These are phyloP conservation scores for Knufia fluminis DNA, from an alignment of 2,329 filamentous ascomycete genomes.

Conservation along the genomic window DNA sequence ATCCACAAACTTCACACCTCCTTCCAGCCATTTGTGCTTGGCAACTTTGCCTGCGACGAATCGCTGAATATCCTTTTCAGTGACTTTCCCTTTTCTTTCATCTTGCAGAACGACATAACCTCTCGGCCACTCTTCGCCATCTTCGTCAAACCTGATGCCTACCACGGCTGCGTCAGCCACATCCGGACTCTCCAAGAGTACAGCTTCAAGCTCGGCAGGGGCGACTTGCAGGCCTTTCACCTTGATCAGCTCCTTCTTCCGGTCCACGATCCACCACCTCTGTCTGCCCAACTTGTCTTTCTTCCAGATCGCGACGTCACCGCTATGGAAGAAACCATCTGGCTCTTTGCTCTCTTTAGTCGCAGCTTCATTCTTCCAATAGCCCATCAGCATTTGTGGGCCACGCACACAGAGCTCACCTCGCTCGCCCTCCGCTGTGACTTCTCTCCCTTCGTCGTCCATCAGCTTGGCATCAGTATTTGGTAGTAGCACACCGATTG, in stretches of 20 bases:
- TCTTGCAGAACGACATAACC: constrained; percentile 49
- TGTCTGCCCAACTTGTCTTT: constrained; percentile 40
- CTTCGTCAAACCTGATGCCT: constrained; percentile 32
- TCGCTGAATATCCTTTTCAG: constrained; percentile 31
- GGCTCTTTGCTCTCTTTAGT: constrained; percentile 56
- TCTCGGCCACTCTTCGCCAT: constrained; percentile 33
- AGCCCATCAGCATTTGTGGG: constrained; percentile 45
- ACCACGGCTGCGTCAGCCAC: constrained; percentile 48
- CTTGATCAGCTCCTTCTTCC: constrained; percentile 47
- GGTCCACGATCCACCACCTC: constrained; percentile 51
- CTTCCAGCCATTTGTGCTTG: constrained; percentile 44
- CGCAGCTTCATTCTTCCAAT: constrained; percentile 43
- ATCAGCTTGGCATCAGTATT: constrained; percentile 49
- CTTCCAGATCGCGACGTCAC: constrained; percentile 67
- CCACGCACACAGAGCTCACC: constrained; percentile 53
- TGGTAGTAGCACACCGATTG: constrained; percentile 39
- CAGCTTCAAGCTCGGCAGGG: constrained; percentile 48
- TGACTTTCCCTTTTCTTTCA: constrained; percentile 31
- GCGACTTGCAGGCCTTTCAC: constrained; percentile 52
- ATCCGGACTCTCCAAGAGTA: constrained; percentile 43
- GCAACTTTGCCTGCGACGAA: constrained; percentile 40
- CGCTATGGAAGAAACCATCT: constrained; percentile 70
- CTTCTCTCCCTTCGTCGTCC: constrained; percentile 57
- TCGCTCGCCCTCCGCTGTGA: constrained; percentile 53
- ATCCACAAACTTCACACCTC: constrained; percentile 27